Conservation (phyloP, 2,329 filamentous ascomycete species). For the Fusarium vanettenii region DNA sequence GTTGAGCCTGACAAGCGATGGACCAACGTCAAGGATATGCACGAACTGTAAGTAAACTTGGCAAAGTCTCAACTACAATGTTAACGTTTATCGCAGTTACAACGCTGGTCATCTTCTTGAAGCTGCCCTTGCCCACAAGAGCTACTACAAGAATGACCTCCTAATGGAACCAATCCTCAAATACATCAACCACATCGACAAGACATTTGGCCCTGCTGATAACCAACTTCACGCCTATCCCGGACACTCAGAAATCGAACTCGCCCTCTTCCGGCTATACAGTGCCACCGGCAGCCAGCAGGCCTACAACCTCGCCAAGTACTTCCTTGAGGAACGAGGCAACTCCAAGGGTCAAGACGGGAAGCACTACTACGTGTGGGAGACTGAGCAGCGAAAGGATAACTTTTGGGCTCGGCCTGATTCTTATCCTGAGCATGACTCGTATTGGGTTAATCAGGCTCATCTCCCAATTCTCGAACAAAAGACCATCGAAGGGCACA, state of each 20-base stretch:
- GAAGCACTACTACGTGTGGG: constrained; percentile 70
- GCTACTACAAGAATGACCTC: constrained; percentile 61
- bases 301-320: constrained; percentile 61
- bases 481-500: constrained; percentile 61
- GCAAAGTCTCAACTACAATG: background rate
- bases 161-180: constrained; percentile 64
- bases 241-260: constrained; percentile 62
- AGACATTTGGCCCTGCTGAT: constrained; percentile 62
- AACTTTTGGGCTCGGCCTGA: constrained; percentile 56
- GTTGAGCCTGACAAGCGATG: constrained; percentile 66
- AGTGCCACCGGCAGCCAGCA: constrained; percentile 48
- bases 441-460: constrained; percentile 66
- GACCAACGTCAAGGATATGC: constrained; percentile 70
- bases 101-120: constrained; percentile 73
- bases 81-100: constrained; percentile 50
- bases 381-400: constrained; percentile 62
- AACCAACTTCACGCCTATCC: constrained; percentile 68
- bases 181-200: constrained; percentile 64
- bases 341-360: constrained; percentile 57
- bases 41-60: constrained; percentile 62
- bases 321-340: constrained; percentile 44
- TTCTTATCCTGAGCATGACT: constrained; percentile 55
- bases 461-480: constrained; percentile 64
- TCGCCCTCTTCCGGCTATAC: constrained; percentile 55
- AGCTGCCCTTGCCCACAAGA: constrained; percentile 66